A percentile compares a stretch with the other conserved stretches of the same genome.
phyloP scores from a whole-genome alignment of 2,329 filamentous ascomycete species.

The Exophiala spinifera region DNA sequence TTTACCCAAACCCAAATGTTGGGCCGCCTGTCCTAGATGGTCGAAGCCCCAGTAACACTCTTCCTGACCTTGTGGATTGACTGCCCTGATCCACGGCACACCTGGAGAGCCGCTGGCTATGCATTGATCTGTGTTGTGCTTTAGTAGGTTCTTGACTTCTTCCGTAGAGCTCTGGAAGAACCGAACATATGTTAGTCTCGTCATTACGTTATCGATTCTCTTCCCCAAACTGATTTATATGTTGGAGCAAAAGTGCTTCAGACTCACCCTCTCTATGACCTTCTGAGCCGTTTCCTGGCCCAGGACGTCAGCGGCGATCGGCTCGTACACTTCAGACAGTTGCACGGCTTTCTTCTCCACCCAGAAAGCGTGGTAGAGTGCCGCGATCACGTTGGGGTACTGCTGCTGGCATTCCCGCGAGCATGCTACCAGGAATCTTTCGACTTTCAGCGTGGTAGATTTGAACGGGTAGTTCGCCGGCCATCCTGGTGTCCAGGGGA shows the following conservation, averaged over 20 bases:
- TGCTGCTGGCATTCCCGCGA: constrained; percentile 40
- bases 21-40: constrained; percentile 54
- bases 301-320: constrained; percentile 43
- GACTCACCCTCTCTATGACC: constrained; percentile 41
- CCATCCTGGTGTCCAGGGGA: constrained; percentile 54
- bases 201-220: background rate
- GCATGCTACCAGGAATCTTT: constrained; percentile 53
- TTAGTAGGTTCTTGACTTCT: constrained; percentile 43
- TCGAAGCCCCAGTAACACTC: constrained; percentile 61
- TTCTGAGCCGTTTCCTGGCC: constrained; percentile 42
- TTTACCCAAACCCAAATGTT: constrained; percentile 52
- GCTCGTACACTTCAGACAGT: constrained; percentile 26
- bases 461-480: constrained; percentile 54
- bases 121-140: constrained; percentile 51
- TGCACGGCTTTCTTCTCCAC: constrained; percentile 39
- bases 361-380: constrained; percentile 54
- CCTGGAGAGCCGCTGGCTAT: constrained; percentile 57
- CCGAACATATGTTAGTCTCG: constrained; percentile 27
- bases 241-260: background rate
- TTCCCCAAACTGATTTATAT: too few species aligned
- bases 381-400: constrained; percentile 42
- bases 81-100: constrained; percentile 58
- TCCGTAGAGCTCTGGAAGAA: constrained; percentile 20
- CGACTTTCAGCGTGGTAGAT: constrained; percentile 45
- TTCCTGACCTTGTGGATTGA: constrained; percentile 51